Base-by-base conservation (phyloP, 2,329 filamentous ascomycete species). In the Trichoderma simmonsii region DNA sequence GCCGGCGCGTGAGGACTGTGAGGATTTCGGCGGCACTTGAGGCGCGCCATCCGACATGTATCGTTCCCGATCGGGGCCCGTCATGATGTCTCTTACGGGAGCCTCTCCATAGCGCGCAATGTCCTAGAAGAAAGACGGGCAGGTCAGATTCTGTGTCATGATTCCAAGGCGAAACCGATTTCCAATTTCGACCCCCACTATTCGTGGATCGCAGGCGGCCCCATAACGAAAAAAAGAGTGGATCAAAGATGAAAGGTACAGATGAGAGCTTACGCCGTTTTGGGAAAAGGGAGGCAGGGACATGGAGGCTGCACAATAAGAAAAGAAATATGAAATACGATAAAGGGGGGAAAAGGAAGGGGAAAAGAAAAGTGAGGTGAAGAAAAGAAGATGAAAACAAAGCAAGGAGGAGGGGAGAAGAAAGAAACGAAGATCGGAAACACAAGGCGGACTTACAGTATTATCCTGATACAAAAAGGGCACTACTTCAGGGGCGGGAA, bases 381-480 rank as follows among this genome's bases (percentile, higher is more conserved):
- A 36, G 12, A 66, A 48, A 51, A 30, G 24, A 34, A 70, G 66
- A 39, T 14, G 43, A 61, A 67, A 18, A 63, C 54, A 8, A 61
- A 69, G 34, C 59, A 65, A 59, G 69, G 56, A 67, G 65, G 34
- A 66, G 57, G 24, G 30, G 21, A 66, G 56, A 56, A 66, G 14
- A 59, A 28, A 70, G 59, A 43, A 30, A 54, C 63, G 54, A 71
- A 73, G 34, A 75, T 78, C 72, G 67, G 74, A 75, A 73, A 74
- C 71, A 74, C 65, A 73, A 73, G 71, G 72, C 72, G 70, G 74
- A 87, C 90, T 85, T 81, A 93, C 91, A 84, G 93, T 80, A 72
- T 82, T 83, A 73, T 96, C 93, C 82, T 98, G 96, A 80, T 96
- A 98, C 74, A 97, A 87, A 87, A 97, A 99, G n/a, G 96, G 96